Evolutionary conservation across 169 alveolate genomes (phyloP).

Genomic region (Amoebophrya sp.): DNA sequence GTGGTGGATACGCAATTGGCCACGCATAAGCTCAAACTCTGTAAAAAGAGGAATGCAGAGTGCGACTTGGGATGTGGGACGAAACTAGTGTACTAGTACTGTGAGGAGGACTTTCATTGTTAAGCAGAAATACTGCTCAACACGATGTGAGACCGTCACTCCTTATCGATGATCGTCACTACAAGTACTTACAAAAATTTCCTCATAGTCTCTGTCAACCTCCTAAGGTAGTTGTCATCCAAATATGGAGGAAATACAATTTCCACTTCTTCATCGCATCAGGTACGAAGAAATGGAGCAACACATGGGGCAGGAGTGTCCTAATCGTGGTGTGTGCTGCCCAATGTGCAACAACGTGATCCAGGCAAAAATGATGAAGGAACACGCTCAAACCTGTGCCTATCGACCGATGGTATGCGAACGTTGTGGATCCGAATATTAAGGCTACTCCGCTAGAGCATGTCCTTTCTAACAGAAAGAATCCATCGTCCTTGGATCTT

Average conservation of each 20-base stretch:
- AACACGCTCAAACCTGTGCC: neutral
- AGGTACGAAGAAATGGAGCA: neutral
- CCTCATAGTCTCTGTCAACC: neutral
- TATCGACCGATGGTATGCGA: neutral
- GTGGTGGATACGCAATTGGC: neutral
- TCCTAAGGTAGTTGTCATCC: neutral
- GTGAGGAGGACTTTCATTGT: neutral
- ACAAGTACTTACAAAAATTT: neutral
- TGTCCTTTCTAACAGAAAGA: no score
- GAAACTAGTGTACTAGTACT: neutral
- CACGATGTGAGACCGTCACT: no score
- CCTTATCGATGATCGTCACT: neutral
- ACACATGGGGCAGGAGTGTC: neutral
- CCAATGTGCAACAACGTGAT: neutral
- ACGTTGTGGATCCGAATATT: neutral
- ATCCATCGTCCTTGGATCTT: no score
- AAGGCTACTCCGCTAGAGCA: no score
- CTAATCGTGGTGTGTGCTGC: neutral
- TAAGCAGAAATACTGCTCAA: no score
- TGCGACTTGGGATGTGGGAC: neutral
- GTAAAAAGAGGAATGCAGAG: neutral
- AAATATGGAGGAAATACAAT: neutral
- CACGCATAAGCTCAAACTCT: neutral
- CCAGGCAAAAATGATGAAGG: neutral
- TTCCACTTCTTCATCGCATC: neutral